These are phyloP conservation scores for Monilinia vaccinii-corymbosi DNA, from an alignment of 2,329 filamentous ascomycete species.

Conservation along the genomic window DNA sequence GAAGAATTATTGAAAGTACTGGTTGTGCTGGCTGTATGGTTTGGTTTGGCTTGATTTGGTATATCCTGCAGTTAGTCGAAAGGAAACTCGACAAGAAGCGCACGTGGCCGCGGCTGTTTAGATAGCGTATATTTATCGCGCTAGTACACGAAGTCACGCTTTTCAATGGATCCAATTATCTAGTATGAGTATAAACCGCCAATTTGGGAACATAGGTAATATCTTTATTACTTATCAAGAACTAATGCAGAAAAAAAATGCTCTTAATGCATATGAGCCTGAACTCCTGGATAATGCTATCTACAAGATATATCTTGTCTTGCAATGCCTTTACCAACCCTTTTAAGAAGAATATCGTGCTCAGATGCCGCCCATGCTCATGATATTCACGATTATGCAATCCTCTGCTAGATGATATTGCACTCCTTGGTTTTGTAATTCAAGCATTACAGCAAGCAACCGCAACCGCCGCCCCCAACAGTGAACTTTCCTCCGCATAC, in stretches of 20 bases:
- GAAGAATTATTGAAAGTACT: no score
- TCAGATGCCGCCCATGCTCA: not conserved
- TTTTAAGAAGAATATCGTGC: not conserved
- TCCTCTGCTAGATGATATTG: not conserved
- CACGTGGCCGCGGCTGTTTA: not conserved
- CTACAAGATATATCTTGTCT: not conserved
- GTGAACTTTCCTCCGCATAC: slow-evolving; percentile 62
- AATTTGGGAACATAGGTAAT: not conserved
- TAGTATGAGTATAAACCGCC: not conserved
- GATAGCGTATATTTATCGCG: not conserved
- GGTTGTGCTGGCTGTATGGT: not conserved
- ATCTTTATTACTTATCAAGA: no score
- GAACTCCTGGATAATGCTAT: not conserved
- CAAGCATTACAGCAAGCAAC: slow-evolving; percentile 37
- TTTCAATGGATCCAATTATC: not conserved
- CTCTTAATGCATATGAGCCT: not conserved
- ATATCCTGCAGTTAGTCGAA: no score
- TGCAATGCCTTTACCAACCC: not conserved
- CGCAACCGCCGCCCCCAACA: slow-evolving; percentile 67
- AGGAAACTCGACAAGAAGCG: not conserved
- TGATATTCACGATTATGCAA: not conserved
- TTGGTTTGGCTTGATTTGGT: no score
- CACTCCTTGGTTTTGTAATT: not conserved
- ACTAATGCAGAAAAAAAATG: not conserved
- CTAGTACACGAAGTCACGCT: not conserved